Base-by-base conservation (phyloP, 129 eudicot species). In the Artemisia annua region DNA sequence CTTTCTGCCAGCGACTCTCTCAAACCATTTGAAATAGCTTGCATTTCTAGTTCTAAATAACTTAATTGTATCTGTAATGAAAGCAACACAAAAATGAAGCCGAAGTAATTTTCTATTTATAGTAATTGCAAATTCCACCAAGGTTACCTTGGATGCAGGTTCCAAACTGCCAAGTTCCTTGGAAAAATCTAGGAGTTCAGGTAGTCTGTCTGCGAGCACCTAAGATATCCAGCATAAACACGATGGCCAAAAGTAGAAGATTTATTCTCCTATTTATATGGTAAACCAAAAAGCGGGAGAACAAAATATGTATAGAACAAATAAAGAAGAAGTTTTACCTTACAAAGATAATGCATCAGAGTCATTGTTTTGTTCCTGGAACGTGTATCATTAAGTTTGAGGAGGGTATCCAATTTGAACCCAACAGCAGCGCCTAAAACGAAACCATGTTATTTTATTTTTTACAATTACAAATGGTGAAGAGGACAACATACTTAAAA, bases 331-430 rank as follows among this genome's bases (percentile, higher is more conserved):
- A 62, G 2, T 16, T 49, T 11, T 83, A 94, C 98, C 97, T 90
- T 94, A 81, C 97, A 94, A 79, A 94, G 91, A 87, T 93, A 93
- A 80, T 93, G 91, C 97, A 93, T 86, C 58, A 94, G 87, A 63
- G 97, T 94, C 98, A 87, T 90, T 83, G 88, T 86, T 81, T 86
- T 94, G 83, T 88, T 86, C 51, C 90, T 79, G 15, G 96, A 96
- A 80, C 97, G 96, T 8, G 97, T 94, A 67, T 94, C 97, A 1
- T 89, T 88, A 63, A 94, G 95, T 79, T 90, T 94, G n/a, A 90
- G 89, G 66, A 94, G 89, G 84, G 91, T 94, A 75, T 94, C 97
- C 87, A 94, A 82, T 79, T 81, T 83, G 84, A 94, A 94, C 74
- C 97, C 98, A 76, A 90, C 79, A 84, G 98, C 98, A 84, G 98